A percentile compares a stretch with the other conserved stretches of the same genome.
phyloP scores from a whole-genome alignment of 345 rosid genomes.

The Anastatica hierochuntica region DNA sequence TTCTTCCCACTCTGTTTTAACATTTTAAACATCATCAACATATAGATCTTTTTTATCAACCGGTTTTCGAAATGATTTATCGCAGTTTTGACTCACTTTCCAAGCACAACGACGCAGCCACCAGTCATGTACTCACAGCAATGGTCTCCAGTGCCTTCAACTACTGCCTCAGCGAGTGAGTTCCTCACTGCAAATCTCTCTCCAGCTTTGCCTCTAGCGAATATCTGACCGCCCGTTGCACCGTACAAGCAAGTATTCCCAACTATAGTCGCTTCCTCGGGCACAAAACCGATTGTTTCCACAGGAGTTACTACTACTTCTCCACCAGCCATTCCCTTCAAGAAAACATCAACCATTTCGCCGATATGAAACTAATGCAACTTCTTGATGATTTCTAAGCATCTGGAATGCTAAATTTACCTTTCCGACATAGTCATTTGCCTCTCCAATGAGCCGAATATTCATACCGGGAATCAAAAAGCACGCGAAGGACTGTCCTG shows the following conservation, averaged over 20 bases:
- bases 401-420: conserved; percentile 31
- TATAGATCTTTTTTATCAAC: neutral
- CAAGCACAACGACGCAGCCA: conserved; percentile 89
- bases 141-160: conserved; percentile 98
- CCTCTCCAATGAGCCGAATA: conserved; percentile 81
- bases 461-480: conserved; percentile 97
- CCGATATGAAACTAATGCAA: too few relatives aligned
- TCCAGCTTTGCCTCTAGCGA: conserved; percentile 94
- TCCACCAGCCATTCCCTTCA: conserved; percentile 98
- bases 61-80: neutral
- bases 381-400: too few relatives aligned
- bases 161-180: conserved; percentile 95
- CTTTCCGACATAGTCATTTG: conserved; percentile 98
- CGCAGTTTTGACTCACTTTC: conserved; percentile 60
- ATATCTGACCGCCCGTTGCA: conserved; percentile 94
- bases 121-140: conserved; percentile 99
- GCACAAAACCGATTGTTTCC: conserved; percentile 64
- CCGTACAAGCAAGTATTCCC: conserved; percentile 98
- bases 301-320: conserved; percentile 83
- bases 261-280: conserved; percentile 90
- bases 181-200: conserved; percentile 98
- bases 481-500: conserved; percentile 96
- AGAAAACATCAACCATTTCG: conserved; percentile 18
- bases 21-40: too few relatives aligned
- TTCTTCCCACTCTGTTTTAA: conserved; percentile 83